Base-by-base conservation (phyloP, 352 stramenopile species). In the Phytophthora vignae region DNA sequence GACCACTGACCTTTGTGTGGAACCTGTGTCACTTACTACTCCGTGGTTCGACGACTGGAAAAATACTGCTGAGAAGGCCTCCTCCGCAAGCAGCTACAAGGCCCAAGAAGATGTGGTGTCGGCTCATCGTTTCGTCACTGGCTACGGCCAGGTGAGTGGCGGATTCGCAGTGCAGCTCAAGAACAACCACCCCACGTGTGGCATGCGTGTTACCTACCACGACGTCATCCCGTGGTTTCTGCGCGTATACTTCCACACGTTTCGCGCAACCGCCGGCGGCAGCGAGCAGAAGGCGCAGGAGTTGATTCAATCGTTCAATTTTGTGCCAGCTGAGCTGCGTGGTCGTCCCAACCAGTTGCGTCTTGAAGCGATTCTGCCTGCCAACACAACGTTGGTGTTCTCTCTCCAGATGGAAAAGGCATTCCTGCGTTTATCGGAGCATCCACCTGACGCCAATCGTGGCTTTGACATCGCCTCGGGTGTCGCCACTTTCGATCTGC, bases 171-270 rank as follows among this genome's bases (percentile, higher is more conserved):
- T 92, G 11, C 85, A 79, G 15, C 58, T 94, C 10, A 74, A 81
- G 57, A 94, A 94, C 46, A 79, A 80, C n/a, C 76, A 93, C 56
- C 60, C 74, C 0, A 48, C 53, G 6, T 89, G 80, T 44, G 65
- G 80, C 19, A 83, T 92, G 81, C 74, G 56, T 17, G 84, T 95
- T 29, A 79, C 64, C 11, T 95, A 96, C 66, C 72, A 90, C 67
- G 87, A 95, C 63, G 67, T 88, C n/a, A 77, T 92, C 19, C 86
- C 89, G n/a, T 96, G 87, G 87, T 96, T 86, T 64, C 70, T 96
- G 19, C 84, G 87, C 7, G 50, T 95, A 22, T 96, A 93, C 69
- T 93, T 92, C 67, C 83, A 87, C 75, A 89, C 89, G 6, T 87
- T 94, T 59, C 72, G 81, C 33, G 62, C 64, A 4, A 63, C 29